Base-by-base conservation (phyloP, 257 asterid species). In the Plantago ovata region DNA sequence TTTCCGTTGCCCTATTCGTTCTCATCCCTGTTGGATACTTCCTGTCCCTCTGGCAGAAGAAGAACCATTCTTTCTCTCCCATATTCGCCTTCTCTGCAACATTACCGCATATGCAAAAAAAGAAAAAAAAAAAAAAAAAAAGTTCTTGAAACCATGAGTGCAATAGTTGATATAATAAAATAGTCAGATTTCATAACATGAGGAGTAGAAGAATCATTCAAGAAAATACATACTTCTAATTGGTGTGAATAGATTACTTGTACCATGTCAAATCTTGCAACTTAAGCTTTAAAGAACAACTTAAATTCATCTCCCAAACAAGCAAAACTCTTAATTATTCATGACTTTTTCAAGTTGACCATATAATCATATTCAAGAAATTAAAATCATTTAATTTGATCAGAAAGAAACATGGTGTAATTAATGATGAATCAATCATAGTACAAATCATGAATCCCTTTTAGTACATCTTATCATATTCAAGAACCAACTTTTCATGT, bases 1-100 rank as follows among this genome's bases (percentile, higher is more conserved):
- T 67, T 20, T 72, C 81, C 6, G 96, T 88, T 8, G 96, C 95
- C 32, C 96, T 67, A 63, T 88, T 88, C 10, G 95, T 88, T 69
- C 95, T 75, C 88, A 76, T 85, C 10, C 96, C 96, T 14, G 96
- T 81, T 47, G 96, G 94, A 63, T 88, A 88, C 69, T 88, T 88
- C 39, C 85, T 79, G 64, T 85, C 96, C 33, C 88, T 79, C 56
- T 77, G 91, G 72, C 76, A 81, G 50, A 85, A 88, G 59, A 85
- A 88, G 78, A 70, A 88, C 87, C 92, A 79, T 32, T 88, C 96
- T 14, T 76, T 88, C 32, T 83, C 95, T 56, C 94, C 95, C 83
- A 78, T 79, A 70, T 83, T 85, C 0, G 93, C 85, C 66, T 76
- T 85, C 60, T 79, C 96, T 88, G 80, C 69, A 67, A 8, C 38